Percentiles rank a stretch among this genome's conserved stretches.
These are phyloP conservation scores for Geranomyces michiganensis DNA, from an alignment of 192 early-diverging fungal species.

Conservation along the genomic window DNA sequence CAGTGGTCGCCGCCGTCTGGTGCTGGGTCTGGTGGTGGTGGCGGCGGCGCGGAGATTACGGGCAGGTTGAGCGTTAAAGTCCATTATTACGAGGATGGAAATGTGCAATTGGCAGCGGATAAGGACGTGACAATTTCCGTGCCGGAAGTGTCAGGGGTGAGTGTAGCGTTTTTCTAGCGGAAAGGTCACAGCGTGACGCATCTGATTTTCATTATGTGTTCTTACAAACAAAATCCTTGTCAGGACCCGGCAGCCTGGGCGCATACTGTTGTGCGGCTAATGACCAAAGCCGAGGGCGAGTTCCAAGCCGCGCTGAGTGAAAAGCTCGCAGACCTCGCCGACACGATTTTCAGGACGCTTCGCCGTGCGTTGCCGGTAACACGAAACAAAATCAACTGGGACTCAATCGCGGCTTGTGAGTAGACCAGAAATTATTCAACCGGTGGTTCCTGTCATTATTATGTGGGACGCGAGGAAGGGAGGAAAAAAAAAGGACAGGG, in stretches of 20 bases:
- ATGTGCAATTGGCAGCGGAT: conserved; percentile 88
- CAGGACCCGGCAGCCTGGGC: conserved; percentile 54
- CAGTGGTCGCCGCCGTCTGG: conserved; percentile 96
- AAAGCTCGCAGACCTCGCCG: conserved; percentile 76
- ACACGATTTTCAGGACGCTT: conserved; percentile 88
- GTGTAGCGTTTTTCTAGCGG: no score
- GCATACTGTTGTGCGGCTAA: conserved; percentile 61
- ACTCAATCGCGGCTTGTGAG: conserved; percentile 74
- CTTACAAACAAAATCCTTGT: no score
- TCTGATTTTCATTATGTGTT: no score
- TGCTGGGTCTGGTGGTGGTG: conserved; percentile 74
- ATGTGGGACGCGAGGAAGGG: background rate
- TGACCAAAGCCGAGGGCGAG: conserved; percentile 73
- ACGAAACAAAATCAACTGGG: conserved; percentile 92
- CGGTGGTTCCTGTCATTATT: background rate
- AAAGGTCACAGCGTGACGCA: no score
- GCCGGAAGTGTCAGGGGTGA: background rate
- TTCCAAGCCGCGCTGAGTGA: conserved; percentile 87
- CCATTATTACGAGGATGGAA: conserved; percentile 99
- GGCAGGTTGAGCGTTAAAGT: conserved; percentile 80
- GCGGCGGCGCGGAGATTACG: conserved; percentile 61
- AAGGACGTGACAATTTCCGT: conserved; percentile 59
- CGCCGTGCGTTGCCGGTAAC: conserved; percentile 90
- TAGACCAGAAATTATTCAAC: no score
- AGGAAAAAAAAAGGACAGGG: background rate